Base-by-base conservation (phyloP, 2,329 filamentous ascomycete genomes). In the Aspergillus felis region DNA sequence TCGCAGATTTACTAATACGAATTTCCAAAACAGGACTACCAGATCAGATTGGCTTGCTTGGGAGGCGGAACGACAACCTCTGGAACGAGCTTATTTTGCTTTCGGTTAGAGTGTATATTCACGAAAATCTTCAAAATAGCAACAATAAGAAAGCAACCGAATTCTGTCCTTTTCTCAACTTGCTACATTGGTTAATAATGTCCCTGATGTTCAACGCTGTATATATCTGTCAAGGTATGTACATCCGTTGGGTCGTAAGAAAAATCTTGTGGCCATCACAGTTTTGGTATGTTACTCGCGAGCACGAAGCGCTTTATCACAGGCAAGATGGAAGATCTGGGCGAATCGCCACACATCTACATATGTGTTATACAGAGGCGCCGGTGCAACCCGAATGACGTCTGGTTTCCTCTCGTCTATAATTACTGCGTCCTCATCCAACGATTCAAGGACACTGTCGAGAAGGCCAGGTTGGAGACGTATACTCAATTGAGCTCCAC, bases 11-110 rank as follows among this genome's bases (percentile, higher is more conserved):
- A 42, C 57, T 63, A 56, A 59, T n/a, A 17, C 25, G 6, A 7
- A 47, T 28, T 35, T 20, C 28, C 38, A 9, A 28, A 24, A 59
- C 55, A 94, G 90, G 67, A 99, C 94, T 54, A 97, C 94, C 58
- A 87, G 91, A 72, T 96, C 92, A 64, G 94, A 99, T 75, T 99
- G 94, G 94, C 80, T 99, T 68, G 93, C 93, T 56, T 99, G 94
- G 94, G 94, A 99, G 74, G 81, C 82, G 20, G 86, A 89, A 71
- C 83, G 90, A 69, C 81, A 86, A 63, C 83, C 88, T 17, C 66
- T 89, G 61, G 89, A 92, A 71, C 77, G 81, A 61, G 86, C 87
- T 8, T 81, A 87, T 58, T 81, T 85, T 63, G 86, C 85, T 27
- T 79, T 89, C 59, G 66, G 68, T 57, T 76, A 61, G 71, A 59